These are phyloP conservation scores for Saitozyma sp. DNA, from an alignment of 768 basidiomycete species.

Conservation along the genomic window DNA sequence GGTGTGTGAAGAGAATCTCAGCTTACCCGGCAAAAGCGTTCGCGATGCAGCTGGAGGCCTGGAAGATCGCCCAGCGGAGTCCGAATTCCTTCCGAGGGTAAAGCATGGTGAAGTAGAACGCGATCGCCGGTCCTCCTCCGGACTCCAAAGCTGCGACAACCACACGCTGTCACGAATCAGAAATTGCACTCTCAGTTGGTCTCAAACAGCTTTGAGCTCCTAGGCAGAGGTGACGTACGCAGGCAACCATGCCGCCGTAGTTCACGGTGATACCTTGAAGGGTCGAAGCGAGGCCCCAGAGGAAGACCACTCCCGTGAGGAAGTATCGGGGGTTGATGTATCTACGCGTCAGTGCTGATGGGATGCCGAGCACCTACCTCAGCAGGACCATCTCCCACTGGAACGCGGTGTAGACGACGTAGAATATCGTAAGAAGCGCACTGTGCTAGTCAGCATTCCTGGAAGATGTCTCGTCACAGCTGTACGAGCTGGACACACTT, in stretches of 20 bases:
- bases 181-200: too few relatives aligned
- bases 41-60: slow-evolving; percentile 16
- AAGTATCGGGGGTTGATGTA: slow-evolving; percentile 16
- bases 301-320: slow-evolving; percentile 14
- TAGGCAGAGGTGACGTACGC: slow-evolving; percentile 12
- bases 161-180: slow-evolving; percentile 11
- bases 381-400: slow-evolving; percentile 25
- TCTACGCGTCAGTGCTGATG: not conserved
- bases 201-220: slow-evolving; percentile 4
- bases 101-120: slow-evolving; percentile 26
- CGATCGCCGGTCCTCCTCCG: slow-evolving; percentile 22
- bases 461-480: not conserved
- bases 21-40: slow-evolving; percentile 28
- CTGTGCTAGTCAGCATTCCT: not conserved
- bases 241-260: slow-evolving; percentile 24
- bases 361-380: slow-evolving; percentile 1
- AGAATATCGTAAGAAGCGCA: slow-evolving; percentile 25
- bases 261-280: slow-evolving; percentile 24
- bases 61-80: slow-evolving; percentile 26
- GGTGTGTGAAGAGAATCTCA: not conserved
- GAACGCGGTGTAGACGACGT: slow-evolving; percentile 21
- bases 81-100: slow-evolving; percentile 27
- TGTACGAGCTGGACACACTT: slow-evolving; percentile 8
- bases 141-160: slow-evolving; percentile 25
- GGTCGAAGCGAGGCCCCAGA: slow-evolving; percentile 22